These are phyloP conservation scores for Thermochaetoides thermophila DNA, from an alignment of 495 filamentous ascomycete genomes.

Conservation along the genomic window DNA sequence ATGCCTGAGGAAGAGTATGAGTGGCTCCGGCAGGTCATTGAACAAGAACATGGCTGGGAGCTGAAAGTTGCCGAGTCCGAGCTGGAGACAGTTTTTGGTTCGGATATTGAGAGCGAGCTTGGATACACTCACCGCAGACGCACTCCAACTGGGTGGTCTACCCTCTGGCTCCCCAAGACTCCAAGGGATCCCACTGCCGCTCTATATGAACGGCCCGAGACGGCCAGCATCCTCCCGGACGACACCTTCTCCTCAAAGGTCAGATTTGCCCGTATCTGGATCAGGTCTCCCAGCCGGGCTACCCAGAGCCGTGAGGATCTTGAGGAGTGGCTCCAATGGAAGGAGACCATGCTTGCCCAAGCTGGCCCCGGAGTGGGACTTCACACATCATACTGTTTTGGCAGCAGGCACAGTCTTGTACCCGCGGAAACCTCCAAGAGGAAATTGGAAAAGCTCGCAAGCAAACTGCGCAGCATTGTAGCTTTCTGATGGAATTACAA, in stretches of 20 bases:
- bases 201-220: not conserved
- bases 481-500: no score
- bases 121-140: no score
- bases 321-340: constrained; percentile 2
- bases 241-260: constrained; percentile 2
- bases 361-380: not conserved
- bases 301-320: not conserved
- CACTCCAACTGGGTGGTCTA: no score
- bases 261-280: not conserved
- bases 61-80: no score
- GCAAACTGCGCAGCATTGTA: not conserved
- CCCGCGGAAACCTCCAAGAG: no score
- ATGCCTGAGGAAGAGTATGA: not conserved
- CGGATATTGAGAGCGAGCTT: not conserved
- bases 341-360: constrained; percentile 3
- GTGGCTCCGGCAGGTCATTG: not conserved
- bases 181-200: not conserved
- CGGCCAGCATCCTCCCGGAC: not conserved
- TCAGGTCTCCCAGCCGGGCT: constrained; percentile 2
- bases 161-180: not conserved
- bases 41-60: not conserved
- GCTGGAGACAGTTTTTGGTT: no score
- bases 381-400: not conserved
- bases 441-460: not conserved
- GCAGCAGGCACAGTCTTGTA: not conserved